Base-by-base conservation (phyloP, 495 filamentous ascomycete genomes). In the Penicillium lividum region DNA sequence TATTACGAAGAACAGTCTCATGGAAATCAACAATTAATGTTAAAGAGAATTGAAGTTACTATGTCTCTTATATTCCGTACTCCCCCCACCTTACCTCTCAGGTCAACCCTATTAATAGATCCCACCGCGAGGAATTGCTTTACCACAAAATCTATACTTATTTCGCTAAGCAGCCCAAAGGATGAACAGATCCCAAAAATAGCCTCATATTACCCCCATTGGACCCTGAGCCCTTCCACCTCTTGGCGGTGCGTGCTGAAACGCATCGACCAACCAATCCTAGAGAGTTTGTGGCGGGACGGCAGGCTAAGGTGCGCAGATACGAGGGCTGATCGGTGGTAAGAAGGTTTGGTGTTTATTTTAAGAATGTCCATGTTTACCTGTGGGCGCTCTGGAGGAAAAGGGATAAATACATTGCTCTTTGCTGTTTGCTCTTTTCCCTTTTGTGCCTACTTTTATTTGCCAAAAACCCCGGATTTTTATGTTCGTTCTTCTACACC, bases 171-270 rank as follows among this genome's bases (percentile, higher is more conserved):
- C 38, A 40, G 38, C 38, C 38, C 38, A 15, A 40, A n/a, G 13
- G 46, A 47, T 36, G 44, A 45, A 38, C 11, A 50, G 33, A 6
- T 30, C 53, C 54, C 58, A 60, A 64, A 64, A 64, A 64, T 61
- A 61, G 51, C 53, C 16, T 40, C 34, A 5, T 7, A 18, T 13
- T 28, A 30, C 11, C 42, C 40, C 44, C 25, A 46, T 31, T 25
- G 30, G 36, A n/a, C 25, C 53, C 55, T 54, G 30, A 47, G 40
- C 55, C 45, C 49, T 49, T 58, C 50, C 25, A 51, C 47, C 55
- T 40, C 53, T 64, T 68, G 63, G 66, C 63, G 25, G 57, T 57
- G 63, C 60, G 53, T 66, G 47, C 57, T 65, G 63, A 63, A 66
- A 66, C 60, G 49, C 16, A 7, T 29, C 27, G 27, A 15, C 28